phyloP scores from a whole-genome alignment of 1,284 basidiomycete species.

The Fomitopsis schrenkii region DNA sequence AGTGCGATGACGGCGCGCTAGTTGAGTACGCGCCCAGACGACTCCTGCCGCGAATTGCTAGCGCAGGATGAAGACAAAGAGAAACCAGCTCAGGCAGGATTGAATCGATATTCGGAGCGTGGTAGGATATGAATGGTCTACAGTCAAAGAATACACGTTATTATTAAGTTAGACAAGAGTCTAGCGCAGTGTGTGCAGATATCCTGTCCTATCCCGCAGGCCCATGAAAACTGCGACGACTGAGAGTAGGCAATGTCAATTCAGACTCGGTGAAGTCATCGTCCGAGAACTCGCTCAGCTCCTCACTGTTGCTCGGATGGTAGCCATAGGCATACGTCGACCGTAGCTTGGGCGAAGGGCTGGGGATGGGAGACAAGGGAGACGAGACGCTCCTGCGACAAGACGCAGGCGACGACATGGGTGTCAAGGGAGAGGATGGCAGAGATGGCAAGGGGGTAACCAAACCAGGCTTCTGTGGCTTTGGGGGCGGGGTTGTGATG shows the following conservation, averaged over 20 bases:
- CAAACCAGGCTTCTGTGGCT: not conserved
- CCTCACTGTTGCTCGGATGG: not conserved
- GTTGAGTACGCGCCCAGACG: not conserved
- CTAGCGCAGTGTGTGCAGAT: no score
- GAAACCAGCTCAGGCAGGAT: not conserved
- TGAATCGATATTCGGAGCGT: not conserved
- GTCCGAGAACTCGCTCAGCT: not conserved
- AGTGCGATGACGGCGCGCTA: not conserved
- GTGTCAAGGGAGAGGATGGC: not conserved
- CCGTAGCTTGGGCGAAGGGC: not conserved
- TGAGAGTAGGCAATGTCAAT: not conserved
- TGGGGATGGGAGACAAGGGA: not conserved
- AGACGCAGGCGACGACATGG: not conserved
- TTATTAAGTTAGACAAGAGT: not conserved
- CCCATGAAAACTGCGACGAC: not conserved
- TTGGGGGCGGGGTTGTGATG: conserved; percentile 7
- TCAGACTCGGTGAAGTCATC: not conserved
- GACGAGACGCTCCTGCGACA: not conserved
- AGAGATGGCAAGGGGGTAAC: not conserved
- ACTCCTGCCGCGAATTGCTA: no score
- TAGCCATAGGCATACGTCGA: not conserved
- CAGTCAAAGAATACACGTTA: not conserved
- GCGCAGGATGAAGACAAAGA: not conserved
- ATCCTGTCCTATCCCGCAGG: not conserved
- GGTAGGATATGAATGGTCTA: not conserved